Evolutionary conservation across 2,329 filamentous ascomycete species (phyloP), one percentile per base, ranked within the genome.

Genomic region (Davidsoniella neocaledoniae): DNA sequence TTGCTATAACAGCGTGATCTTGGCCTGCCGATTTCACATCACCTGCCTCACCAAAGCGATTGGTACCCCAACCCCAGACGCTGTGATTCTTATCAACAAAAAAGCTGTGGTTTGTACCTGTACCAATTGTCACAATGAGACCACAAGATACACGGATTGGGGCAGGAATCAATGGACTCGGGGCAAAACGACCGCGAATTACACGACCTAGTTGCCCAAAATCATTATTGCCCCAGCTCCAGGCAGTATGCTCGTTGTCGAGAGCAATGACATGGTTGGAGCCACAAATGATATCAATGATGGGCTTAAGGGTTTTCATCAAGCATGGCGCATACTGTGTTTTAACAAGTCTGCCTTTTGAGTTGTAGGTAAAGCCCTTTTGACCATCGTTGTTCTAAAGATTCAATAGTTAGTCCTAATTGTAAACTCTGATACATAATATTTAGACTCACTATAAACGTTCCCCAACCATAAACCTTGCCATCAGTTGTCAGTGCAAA

Each of bases 41-140:
- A 12, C 26, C 7, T 9, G 81, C 81, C 64, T 90, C 77, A 54
- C 79, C 81, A 60, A 80, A 88, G 62, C 79, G 82, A 68, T 91
- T 90, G 33, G 85, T 66, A n/a, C 85, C 84, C 83, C 84, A 90
- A 0, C 75, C 72, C 64, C 76, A 87, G 38, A 87, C 77, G 41
- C 76, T 72, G 42, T 77, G 81, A 23, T 74, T 72, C 39, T 72
- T 69, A 61, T 79, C 76, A 46, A 90, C 69, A 14, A 81, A 82
- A 56, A 90, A 86, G 54, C 74, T 79, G 65, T 90, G 83, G 63
- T 86, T 85, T 37, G 77, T 73, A 25, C 84, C 84, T 53, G 63
- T 67, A n/a, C 62, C 79, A 25, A 79, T 73, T 54, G 77, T 74
- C 57, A 75, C 73, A 45, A 86, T 73, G 46, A 82, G 58, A 6